Base-by-base conservation (phyloP, 306 rosid genomes). In the Rosa chinensis region DNA sequence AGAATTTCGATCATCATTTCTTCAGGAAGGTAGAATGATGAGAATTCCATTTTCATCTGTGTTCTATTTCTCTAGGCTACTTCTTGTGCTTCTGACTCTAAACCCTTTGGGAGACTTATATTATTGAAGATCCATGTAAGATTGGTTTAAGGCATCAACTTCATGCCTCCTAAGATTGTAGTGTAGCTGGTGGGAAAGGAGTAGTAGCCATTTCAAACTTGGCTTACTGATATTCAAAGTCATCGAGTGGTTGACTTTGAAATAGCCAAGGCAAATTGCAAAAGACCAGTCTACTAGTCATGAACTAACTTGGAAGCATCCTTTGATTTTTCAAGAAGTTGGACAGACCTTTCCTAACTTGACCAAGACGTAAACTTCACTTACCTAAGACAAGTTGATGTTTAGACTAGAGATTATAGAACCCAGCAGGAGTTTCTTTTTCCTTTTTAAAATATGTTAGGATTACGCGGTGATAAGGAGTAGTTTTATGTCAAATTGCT, bases 1-100 rank as follows among this genome's bases (percentile, higher is more conserved):
- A 80, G 83, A 68, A 80, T 74, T 40, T 73, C 16, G 61, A 37
- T 4, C 3, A 80, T 66, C 13, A 74, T 23, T 42, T 66, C 79
- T 17, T 63, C 0, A 39, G 75, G 79, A 21, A 80, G 53, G 64
- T 25, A 7, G 43, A 52, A 74, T 23, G 58, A 23, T 42, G 49
- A 20, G 32, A 67, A 40, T 18, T 67, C 25, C 72, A 67, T 42
- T 40, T 21, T 18, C 47, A 66, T 66, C 10, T 67, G 28, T n/a
- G 32, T 39, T 39, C 70, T 35, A 72, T 42, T 23, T 48, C 48
- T n/a, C 44, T 55, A 56, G 14, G 8, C 42, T 28, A 12, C 5
- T 11, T 12, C 28, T 73, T 74, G 9, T 56, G 68, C 53, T 74
- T 72, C 55, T 49, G 5, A 49, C 4, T 49, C 18, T 10, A 49